phyloP scores from a whole-genome alignment of 108 stramenopile genomes.

The Mayamaea pseudoterrestris region DNA sequence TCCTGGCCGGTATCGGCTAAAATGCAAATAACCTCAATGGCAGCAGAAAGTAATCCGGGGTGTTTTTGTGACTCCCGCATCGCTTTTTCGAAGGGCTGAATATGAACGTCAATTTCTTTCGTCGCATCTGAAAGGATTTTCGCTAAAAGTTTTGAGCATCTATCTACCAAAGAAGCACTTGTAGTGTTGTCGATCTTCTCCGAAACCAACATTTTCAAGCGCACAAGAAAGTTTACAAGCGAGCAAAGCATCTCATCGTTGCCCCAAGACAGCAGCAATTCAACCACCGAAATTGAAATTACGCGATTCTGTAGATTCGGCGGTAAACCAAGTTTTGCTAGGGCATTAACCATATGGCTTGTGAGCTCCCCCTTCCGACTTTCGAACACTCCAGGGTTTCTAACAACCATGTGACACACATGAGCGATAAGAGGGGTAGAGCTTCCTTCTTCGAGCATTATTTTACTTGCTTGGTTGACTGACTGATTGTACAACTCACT shows the following conservation, averaged over 20 bases:
- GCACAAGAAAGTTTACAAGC: constrained; percentile 3
- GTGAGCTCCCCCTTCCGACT: constrained; percentile 49
- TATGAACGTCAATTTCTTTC: too few species aligned
- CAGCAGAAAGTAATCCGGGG: too few species aligned
- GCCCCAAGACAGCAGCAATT: constrained; percentile 81
- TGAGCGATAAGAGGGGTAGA: constrained; percentile 83
- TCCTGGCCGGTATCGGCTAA: too few species aligned
- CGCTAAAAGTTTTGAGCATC: too few species aligned
- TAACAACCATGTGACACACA: constrained; percentile 76
- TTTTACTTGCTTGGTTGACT: constrained; percentile 71
- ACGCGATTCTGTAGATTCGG: constrained; percentile 57
- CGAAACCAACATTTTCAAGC: constrained; percentile 60
- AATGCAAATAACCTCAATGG: too few species aligned
- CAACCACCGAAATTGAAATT: constrained; percentile 64
- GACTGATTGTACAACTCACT: constrained; percentile 42
- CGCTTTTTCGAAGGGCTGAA: too few species aligned
- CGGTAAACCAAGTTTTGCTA: constrained; percentile 72
- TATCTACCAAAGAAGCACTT: too few species aligned
- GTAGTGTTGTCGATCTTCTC: too few species aligned
- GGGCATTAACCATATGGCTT: constrained; percentile 72
- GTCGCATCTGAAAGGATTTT: too few species aligned
- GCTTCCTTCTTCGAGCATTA: constrained; percentile 89
- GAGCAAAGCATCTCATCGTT: neutral
- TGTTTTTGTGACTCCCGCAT: too few species aligned
- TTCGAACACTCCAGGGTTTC: constrained; percentile 56